These are phyloP conservation scores for Hura crepitans DNA, from an alignment of 441 rosid genomes.

Conservation along the genomic window DNA sequence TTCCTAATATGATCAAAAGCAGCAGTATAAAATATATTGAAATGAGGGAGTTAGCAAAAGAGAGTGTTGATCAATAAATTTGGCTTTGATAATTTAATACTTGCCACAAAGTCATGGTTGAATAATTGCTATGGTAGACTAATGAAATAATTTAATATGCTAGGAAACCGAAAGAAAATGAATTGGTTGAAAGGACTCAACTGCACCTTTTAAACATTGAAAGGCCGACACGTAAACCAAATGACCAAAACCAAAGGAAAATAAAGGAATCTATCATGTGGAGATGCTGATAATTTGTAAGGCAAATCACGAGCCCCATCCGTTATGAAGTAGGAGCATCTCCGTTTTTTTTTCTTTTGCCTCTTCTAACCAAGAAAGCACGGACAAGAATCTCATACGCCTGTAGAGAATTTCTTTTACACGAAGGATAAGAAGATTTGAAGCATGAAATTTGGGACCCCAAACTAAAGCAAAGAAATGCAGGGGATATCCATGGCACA, in stretches of 20 bases:
- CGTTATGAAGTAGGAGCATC: neutral
- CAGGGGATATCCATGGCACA: constrained; percentile 7
- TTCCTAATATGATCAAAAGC: no score
- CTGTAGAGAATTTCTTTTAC: neutral
- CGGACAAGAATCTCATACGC: neutral
- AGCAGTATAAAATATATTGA: no score
- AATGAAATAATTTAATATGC: no score
- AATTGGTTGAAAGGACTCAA: no score
- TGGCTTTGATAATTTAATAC: no score
- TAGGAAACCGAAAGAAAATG: no score
- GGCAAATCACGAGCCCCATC: neutral
- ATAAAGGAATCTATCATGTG: neutral
- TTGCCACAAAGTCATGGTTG: no score
- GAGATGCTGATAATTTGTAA: neutral
- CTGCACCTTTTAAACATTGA: no score
- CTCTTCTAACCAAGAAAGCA: neutral
- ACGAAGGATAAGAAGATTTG: neutral
- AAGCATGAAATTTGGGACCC: neutral
- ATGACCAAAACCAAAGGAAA: neutral
- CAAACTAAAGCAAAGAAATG: neutral
- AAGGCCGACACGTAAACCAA: no score
- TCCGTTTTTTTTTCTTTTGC: neutral
- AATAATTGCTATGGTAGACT: no score
- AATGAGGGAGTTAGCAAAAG: no score
- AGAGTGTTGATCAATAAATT: no score